Evolutionary conservation across 257 asterid species (phyloP), one percentile per base, ranked within the genome.

Genomic region (Lycium ferocissimum): DNA sequence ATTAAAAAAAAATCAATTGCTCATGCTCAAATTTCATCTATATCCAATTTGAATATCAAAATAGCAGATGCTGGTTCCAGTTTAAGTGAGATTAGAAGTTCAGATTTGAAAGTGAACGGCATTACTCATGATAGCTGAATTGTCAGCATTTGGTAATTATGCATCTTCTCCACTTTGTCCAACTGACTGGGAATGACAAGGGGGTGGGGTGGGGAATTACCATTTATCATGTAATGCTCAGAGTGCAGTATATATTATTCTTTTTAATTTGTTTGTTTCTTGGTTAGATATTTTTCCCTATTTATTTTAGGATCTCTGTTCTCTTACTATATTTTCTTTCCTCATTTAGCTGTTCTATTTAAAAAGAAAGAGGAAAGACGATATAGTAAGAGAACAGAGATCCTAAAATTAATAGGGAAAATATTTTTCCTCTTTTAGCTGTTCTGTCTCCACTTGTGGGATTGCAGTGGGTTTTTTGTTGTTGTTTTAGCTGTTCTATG

Each of bases 401-500:
- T 38, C 78, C 78, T 69, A 38, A 69, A 69, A 69, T 38, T 14
- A 69, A 37, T 69, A 38, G 78, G 78, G 26, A 5, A 69, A 66
- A 66, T 26, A 26, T 26, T 26, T 26, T 26, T 26, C 33, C 33
- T 26, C 33, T 26, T 26, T 26, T 26, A 26, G 33, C 33, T 26
- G 33, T 26, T 26, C 33, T 26, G 33, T 26, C 33, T 26, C 33
- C 33, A 26, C 33, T 26, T 26, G 33, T 26, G 33, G 33, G 33
- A 26, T 26, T 26, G 33, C 33, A 26, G 33, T 26, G 33, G 33
- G 33, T 26, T 26, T 26, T 0, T 26, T 26, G 33, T 26, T 26
- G 33, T 26, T 26, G 33, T 69, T 69, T 69, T 69, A 69, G 78
- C 78, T 69, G 26, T 69, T 69, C 14, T 69, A 69, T 69, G 53